Conservation (phyloP, 225 moss, liverwort and hornwort genomes). For the Neckera pumila region DNA sequence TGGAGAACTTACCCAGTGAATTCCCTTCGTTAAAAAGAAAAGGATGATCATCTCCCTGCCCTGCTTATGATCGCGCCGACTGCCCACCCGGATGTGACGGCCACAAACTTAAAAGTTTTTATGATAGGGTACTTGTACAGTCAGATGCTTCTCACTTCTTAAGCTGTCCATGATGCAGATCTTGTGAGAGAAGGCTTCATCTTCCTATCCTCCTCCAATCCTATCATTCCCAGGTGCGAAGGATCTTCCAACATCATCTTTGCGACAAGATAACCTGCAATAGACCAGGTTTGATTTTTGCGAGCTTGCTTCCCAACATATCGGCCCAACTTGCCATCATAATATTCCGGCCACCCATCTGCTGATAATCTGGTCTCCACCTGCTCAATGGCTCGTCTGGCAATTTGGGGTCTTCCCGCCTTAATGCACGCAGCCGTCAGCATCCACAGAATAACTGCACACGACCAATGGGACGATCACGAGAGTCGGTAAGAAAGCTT, state of each 20-base stretch:
- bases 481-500: neutral
- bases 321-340: constrained; percentile 82
- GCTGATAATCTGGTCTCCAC: constrained; percentile 70
- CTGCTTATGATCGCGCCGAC: neutral
- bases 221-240: constrained; percentile 92
- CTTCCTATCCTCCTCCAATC: constrained; percentile 79
- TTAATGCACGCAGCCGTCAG: constrained; percentile 93
- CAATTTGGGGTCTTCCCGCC: constrained; percentile 89
- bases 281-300: constrained; percentile 87
- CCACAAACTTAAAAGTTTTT: neutral
- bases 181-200: constrained; percentile 80
- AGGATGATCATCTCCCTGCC: neutral
- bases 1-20: constrained; percentile 2
- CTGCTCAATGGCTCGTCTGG: constrained; percentile 71
- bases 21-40: neutral
- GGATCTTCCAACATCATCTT: constrained; percentile 98
- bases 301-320: constrained; percentile 90
- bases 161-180: constrained; percentile 75
- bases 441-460: constrained; percentile 94
- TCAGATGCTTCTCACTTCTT: neutral
- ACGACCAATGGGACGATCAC: neutral
- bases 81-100: neutral
- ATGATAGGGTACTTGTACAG: constrained; percentile 26
- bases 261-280: constrained; percentile 87
- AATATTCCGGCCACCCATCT: constrained; percentile 96